phyloP scores from a whole-genome alignment of 2,329 filamentous ascomycete genomes.

The Sarocladiaceae sp. region DNA sequence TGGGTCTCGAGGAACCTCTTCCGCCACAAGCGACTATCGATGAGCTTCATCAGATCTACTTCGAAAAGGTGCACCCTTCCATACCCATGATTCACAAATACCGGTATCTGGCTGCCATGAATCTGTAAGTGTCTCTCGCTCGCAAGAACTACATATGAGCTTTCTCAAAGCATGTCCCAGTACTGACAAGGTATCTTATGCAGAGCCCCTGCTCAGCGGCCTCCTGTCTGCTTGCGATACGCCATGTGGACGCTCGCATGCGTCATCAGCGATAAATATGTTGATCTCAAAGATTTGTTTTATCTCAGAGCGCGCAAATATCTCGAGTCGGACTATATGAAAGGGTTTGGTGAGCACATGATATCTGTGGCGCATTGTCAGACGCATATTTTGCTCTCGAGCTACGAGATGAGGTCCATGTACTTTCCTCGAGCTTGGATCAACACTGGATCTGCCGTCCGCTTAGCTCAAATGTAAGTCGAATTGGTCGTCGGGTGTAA shows the following conservation, averaged over 20 bases:
- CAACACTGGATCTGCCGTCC: slow-evolving; percentile 77
- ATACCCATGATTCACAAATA: slow-evolving; percentile 86
- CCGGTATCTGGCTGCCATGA: slow-evolving; percentile 84
- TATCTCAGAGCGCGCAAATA: slow-evolving; percentile 90
- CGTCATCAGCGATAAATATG: slow-evolving; percentile 76
- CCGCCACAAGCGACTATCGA: slow-evolving; percentile 65
- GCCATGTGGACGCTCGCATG: slow-evolving; percentile 96
- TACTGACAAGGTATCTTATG: slow-evolving; percentile 11
- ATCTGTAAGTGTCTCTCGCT: slow-evolving; percentile 50
- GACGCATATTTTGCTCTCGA: slow-evolving; percentile 72
- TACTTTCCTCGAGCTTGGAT: slow-evolving; percentile 96
- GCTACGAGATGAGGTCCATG: slow-evolving; percentile 97
- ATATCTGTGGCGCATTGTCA: slow-evolving; percentile 85
- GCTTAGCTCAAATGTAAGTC: slow-evolving; percentile 75
- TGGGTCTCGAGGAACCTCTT: slow-evolving; percentile 56
- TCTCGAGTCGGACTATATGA: slow-evolving; percentile 83
- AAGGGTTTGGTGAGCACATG: slow-evolving; percentile 84
- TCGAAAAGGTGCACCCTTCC: slow-evolving; percentile 84
- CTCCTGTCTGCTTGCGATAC: slow-evolving; percentile 84
- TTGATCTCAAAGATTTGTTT: slow-evolving; percentile 77
- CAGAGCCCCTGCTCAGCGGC: slow-evolving; percentile 75
- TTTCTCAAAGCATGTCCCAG: background rate
- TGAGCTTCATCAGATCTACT: slow-evolving; percentile 85
- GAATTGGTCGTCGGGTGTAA: slow-evolving; percentile 29
- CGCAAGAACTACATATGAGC: too few species aligned